Evolutionary conservation across 371 early-diverging fungal species (phyloP), one percentile per base, ranked within the genome.

Genomic region (Apophysomyces ossiformis): DNA sequence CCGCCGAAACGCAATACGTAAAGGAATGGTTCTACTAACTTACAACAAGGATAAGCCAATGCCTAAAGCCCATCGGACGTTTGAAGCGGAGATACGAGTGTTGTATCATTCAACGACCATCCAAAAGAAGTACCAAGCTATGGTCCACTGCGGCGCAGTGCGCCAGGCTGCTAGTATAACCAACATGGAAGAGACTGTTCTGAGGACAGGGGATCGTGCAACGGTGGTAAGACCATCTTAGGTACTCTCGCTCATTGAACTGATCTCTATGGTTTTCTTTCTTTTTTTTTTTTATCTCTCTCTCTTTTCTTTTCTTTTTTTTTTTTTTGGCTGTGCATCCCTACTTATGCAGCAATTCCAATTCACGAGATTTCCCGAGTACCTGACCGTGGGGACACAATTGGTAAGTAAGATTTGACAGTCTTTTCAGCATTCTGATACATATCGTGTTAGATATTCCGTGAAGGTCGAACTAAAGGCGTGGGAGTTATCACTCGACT

Each of bases 41-140:
- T 78, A 78, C 60, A 85, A 87, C 59, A 87, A 85, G 61, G 84
- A 87, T 47, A 65, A 76, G 1, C 82, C 80, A 8, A 73, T 82
- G 18, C 90, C 92, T 12, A 77, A 80, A n/a, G 93, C 92, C 0
- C 87, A 88, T 12, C 77, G 82, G 65, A 86, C 85, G 65, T 96
- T 95, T 71, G 96, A 96, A 71, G 96, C 97, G 36, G 97, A 96
- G 77, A 85, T 95, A 9, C 76, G 93, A 46, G 90, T 96, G 0
- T 79, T 96, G 39, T 95, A 94, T 73, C 96, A 96, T 73, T 90
- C 92, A 21, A 95, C 97, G 0, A 96, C 96, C 3, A 96, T 96
- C 57, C 87, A 88, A 38, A 79, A 85, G 57, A 89, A 89, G 64
- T 96, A 96, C 74, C 97, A 96, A 75, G 95, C 97, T 3, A 96